Base-by-base conservation (phyloP, 2,329 filamentous ascomycete genomes). In the Fusarium sp. region DNA sequence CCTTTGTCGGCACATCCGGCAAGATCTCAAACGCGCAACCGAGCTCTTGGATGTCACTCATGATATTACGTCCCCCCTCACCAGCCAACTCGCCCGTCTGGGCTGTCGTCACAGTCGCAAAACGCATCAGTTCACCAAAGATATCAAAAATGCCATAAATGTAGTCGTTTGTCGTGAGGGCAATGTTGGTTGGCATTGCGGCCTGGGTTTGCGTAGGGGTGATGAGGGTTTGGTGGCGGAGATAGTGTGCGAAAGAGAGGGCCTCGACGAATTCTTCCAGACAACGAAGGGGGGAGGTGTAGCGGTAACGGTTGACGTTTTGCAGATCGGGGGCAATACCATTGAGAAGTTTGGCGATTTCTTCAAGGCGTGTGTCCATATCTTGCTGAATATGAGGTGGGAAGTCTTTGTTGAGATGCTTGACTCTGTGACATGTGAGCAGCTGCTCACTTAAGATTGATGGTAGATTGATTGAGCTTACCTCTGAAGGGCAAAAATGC, bases 261-360 rank as follows among this genome's bases (percentile, higher is more conserved):
- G 95, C 94, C 81, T 99, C 96, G 78, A 97, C 92, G 75, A 93
- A 96, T 80, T 99, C 96, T 79, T 99, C 96, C 51, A 97, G 88
- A 48, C 94, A 95, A 22, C 91, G 92, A 68, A 97, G 90, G 53
- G 94, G 88, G 56, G 87, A 84, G 50, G 88, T 85, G 80, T 98
- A 99, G 58, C 96, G 91, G 80, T 92, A 88, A 10, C 91, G 87
- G 78, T 97, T 96, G 72, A 95, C 84, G 39, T 89, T 89, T 71
- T 90, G 86, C 7, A 97, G 83, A 68, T 98, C 95, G 2, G 86
- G 82, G 19, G 88, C 85, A 55, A 97, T 87, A 40, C 83, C 80
- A 6, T 82, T 79, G 64, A 97, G 92, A 15, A 92, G 88, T 37
- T 83, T 85, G 47, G 85, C 78, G 72, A 98, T 97, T 63, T 90